A percentile compares a stretch with the other conserved stretches of the same genome.
phyloP scores from a whole-genome alignment of 306 rosid genomes.

The Ziziphus jujuba region DNA sequence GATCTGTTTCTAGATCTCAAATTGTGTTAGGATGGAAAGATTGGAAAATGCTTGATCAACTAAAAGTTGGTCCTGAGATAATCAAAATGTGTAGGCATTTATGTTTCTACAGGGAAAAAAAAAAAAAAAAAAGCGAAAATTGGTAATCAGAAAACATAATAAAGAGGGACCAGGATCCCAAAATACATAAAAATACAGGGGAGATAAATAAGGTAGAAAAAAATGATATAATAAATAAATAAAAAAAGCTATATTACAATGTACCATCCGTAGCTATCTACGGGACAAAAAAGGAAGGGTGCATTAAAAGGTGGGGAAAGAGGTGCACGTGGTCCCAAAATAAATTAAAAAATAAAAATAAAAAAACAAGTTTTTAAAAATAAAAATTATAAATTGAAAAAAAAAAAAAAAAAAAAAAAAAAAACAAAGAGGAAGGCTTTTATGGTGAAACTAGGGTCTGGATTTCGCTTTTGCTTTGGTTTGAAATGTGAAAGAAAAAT shows the following conservation, averaged over 20 bases:
- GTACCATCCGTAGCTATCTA: conserved; percentile 13
- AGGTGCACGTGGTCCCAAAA: conserved; percentile 48
- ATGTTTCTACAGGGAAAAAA: no score
- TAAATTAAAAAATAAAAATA: not conserved
- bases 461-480: conserved; percentile 25
- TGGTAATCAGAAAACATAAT: no score
- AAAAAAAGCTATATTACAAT: not conserved
- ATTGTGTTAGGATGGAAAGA: no score
- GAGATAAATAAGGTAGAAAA: not conserved
- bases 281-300: conserved; percentile 30
- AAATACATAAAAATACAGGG: no score
- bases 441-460: conserved; percentile 3
- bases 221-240: not conserved
- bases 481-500: conserved; percentile 34
- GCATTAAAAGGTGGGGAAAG: conserved; percentile 47
- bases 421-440: conserved; percentile 25
- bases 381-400: no score
- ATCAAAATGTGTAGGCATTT: no score
- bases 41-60: no score
- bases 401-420: no score
- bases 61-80: no score
- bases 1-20: no score
- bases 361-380: not conserved
- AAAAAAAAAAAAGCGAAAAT: no score
- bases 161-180: no score